Percentiles rank a stretch among this genome's conserved stretches.
Evolutionary conservation across 1,284 basidiomycete species (phyloP).

Genomic region (Phylloboletellus chloephorus): DNA sequence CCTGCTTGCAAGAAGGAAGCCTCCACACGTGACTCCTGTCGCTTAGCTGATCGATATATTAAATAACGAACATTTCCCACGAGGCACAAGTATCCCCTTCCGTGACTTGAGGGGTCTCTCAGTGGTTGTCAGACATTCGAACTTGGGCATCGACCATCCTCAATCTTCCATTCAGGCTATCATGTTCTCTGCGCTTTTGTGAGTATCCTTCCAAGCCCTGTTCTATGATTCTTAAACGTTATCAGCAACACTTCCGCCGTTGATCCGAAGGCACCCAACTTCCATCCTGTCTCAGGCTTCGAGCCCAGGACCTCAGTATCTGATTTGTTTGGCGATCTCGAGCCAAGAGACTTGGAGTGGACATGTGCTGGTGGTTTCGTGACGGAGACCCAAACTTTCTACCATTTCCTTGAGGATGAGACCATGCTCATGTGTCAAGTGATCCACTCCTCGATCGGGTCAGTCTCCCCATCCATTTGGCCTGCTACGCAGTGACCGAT

Average conservation of each 20-base stretch:
- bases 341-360: constrained; percentile 77
- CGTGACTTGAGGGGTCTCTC: constrained; percentile 11
- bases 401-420: constrained; percentile 81
- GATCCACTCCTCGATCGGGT: constrained; percentile 95
- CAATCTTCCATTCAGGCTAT: constrained; percentile 20
- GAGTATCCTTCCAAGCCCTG: constrained; percentile 33
- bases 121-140: not conserved
- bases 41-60: too few species aligned
- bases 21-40: too few species aligned
- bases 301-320: constrained; percentile 40
- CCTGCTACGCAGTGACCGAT: constrained; percentile 12
- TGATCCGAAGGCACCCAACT: constrained; percentile 67
- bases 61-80: too few species aligned
- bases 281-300: constrained; percentile 64
- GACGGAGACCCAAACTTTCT: constrained; percentile 92
- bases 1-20: too few species aligned
- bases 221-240: constrained; percentile 9
- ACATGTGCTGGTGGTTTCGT: constrained; percentile 79
- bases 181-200: constrained; percentile 76
- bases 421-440: constrained; percentile 83
- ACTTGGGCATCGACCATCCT: not conserved
- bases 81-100: too few species aligned
- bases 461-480: constrained; percentile 32
- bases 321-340: constrained; percentile 68
- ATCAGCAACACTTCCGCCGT: constrained; percentile 32